Evolutionary conservation across 2,329 filamentous ascomycete genomes (phyloP).

Genomic region (Teratosphaeria epicoccoides): DNA sequence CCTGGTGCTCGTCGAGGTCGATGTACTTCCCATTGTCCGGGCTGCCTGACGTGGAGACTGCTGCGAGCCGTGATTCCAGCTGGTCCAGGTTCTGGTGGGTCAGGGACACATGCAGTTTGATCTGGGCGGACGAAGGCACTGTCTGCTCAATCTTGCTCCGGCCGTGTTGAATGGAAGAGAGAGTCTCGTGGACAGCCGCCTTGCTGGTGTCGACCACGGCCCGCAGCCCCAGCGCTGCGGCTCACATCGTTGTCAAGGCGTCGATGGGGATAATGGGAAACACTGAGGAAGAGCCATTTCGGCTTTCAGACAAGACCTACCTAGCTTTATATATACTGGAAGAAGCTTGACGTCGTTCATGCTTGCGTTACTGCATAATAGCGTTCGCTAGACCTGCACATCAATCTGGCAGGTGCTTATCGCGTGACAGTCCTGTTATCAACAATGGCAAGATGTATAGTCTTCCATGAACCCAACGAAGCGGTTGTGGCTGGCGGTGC

Average conservation of each 20-base stretch:
- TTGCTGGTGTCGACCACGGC: constrained; percentile 2
- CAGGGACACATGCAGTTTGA: constrained; percentile 8
- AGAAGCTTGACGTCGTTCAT: neutral
- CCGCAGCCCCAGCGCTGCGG: neutral
- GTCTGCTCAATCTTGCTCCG: constrained; percentile 4
- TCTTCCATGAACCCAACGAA: too few species aligned
- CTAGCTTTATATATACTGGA: neutral
- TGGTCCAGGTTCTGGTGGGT: constrained; percentile 22
- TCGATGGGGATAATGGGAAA: neutral
- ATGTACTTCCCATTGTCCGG: constrained; percentile 41
- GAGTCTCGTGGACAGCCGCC: constrained; percentile 8
- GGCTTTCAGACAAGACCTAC: neutral
- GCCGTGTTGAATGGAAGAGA: constrained; percentile 6
- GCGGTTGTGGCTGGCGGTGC: too few species aligned
- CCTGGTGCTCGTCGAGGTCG: constrained; percentile 33
- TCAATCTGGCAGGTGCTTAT: neutral
- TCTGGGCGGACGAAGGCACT: neutral
- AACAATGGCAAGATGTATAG: neutral
- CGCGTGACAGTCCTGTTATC: neutral
- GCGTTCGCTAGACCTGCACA: neutral
- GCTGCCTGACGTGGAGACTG: constrained; percentile 38
- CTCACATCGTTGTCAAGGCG: neutral
- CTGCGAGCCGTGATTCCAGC: constrained; percentile 30
- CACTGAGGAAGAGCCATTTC: neutral
- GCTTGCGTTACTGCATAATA: neutral